A percentile compares a stretch with the other conserved stretches of the same genome.
Evolutionary conservation across 2,329 filamentous ascomycete genomes (phyloP).

Genomic region (Fusarium sp.): DNA sequence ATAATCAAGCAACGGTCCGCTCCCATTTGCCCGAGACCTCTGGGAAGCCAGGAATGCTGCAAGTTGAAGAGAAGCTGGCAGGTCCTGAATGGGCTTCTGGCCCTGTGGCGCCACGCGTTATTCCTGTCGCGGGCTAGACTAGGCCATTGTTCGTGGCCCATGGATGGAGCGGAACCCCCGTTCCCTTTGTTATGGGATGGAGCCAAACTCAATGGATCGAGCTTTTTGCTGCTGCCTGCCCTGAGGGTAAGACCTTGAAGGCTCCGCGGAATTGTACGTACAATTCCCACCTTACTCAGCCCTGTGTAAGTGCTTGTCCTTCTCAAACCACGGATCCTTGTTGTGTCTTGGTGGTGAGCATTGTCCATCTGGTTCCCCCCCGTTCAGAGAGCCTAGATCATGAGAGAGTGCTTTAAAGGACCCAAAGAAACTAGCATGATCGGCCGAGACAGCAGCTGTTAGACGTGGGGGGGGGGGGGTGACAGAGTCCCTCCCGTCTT

Average conservation of each 20-base stretch:
- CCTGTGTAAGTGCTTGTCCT: background rate
- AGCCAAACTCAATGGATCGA: background rate
- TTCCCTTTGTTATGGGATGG: background rate
- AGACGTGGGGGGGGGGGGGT: background rate
- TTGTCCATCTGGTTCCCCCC: background rate
- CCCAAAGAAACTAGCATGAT: background rate
- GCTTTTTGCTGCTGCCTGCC: background rate
- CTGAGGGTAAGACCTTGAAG: background rate
- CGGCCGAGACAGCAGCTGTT: background rate
- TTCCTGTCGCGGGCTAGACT: background rate
- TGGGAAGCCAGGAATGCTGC: background rate
- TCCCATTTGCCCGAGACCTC: slow-evolving; percentile 5
- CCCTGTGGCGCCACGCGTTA: background rate
- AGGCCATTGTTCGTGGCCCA: background rate
- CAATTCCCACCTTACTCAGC: background rate
- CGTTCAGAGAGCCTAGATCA: background rate
- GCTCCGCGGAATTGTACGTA: background rate
- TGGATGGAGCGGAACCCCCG: background rate
- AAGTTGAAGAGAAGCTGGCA: background rate
- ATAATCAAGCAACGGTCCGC: background rate
- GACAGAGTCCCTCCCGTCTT: background rate
- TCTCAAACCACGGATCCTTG: background rate
- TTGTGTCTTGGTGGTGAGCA: background rate
- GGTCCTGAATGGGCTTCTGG: background rate
- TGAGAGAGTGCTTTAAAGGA: background rate